Percentiles rank a stretch among this genome's conserved stretches.
Evolutionary conservation across 2,329 filamentous ascomycete genomes (phyloP).

Genomic region (Akanthomyces lecanii): DNA sequence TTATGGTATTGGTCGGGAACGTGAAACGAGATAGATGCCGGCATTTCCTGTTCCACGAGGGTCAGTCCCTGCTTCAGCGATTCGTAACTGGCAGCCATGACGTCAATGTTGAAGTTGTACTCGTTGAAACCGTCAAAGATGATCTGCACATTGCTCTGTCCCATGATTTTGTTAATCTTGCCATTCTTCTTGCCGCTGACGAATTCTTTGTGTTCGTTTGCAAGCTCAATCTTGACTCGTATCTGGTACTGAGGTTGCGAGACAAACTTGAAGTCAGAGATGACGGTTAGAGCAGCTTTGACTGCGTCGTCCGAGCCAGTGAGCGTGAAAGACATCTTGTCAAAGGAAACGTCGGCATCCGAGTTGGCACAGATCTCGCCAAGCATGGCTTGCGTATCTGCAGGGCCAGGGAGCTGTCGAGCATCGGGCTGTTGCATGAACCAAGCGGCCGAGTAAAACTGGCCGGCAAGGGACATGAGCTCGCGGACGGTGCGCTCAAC

Average conservation of each 20-base stretch:
- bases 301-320: conserved; percentile 95
- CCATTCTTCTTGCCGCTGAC: conserved; percentile 99
- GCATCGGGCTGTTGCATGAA: conserved; percentile 79
- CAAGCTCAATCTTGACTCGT: conserved; percentile 95
- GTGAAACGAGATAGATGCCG: conserved; percentile 97
- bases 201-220: conserved; percentile 99
- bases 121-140: conserved; percentile 99
- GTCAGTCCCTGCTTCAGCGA: conserved; percentile 89
- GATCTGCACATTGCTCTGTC: conserved; percentile 97
- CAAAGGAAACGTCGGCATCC: conserved; percentile 89
- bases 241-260: conserved; percentile 86
- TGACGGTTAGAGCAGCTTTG: conserved; percentile 89
- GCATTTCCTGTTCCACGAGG: conserved; percentile 98
- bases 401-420: conserved; percentile 53
- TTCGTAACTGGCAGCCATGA: conserved; percentile 87
- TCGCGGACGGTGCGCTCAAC: conserved; percentile 93
- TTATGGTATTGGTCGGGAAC: conserved; percentile 99
- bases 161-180: conserved; percentile 99
- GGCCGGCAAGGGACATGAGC: conserved; percentile 90
- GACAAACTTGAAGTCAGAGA: conserved; percentile 87
- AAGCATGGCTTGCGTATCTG: conserved; percentile 85
- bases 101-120: conserved; percentile 99
- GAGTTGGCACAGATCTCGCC: conserved; percentile 95
- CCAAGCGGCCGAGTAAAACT: conserved; percentile 98
- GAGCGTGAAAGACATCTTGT: conserved; percentile 89